Conservation (phyloP, 768 basidiomycete genomes). For the Paxillus rubicundulus region DNA sequence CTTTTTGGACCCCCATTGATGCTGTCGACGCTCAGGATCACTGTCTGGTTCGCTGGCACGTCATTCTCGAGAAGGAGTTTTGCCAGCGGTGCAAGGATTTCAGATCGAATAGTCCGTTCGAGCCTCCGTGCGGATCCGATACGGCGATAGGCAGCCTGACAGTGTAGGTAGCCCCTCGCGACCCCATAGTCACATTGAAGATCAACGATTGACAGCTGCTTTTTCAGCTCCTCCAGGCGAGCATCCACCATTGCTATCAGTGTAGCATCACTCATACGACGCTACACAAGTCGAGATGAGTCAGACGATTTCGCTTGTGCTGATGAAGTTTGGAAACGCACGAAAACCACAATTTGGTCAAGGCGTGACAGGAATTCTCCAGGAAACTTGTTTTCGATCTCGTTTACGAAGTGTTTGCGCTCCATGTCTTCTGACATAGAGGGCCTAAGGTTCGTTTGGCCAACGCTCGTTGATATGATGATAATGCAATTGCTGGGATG, state of each 20-base stretch:
- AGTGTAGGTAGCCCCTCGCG: background rate
- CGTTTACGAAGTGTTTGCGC: constrained; percentile 1
- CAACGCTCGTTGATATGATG: constrained; percentile 3
- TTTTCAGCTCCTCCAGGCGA: constrained; percentile 4
- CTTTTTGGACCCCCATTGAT: background rate
- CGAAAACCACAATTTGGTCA: constrained; percentile 6
- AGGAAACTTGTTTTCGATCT: constrained; percentile 1
- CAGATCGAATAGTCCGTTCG: constrained; percentile 1
- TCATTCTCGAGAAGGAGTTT: constrained; percentile 1
- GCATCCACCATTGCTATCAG: background rate
- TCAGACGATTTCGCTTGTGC: background rate
- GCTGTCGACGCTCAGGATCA: background rate
- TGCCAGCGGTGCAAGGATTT: constrained; percentile 1
- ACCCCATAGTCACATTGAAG: background rate
- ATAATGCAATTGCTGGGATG: constrained; percentile 3
- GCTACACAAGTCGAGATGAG: background rate
- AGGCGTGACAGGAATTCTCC: constrained; percentile 3
- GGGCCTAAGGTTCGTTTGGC: background rate
- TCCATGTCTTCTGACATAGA: background rate
- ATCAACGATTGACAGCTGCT: background rate
- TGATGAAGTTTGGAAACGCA: background rate
- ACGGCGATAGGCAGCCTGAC: background rate
- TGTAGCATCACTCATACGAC: background rate
- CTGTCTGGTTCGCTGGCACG: background rate
- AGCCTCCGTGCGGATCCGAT: constrained; percentile 1